A percentile compares a stretch with the other conserved stretches of the same genome.
Conservation (phyloP, 75 land plant species). For the Sequoia sempervirens region DNA sequence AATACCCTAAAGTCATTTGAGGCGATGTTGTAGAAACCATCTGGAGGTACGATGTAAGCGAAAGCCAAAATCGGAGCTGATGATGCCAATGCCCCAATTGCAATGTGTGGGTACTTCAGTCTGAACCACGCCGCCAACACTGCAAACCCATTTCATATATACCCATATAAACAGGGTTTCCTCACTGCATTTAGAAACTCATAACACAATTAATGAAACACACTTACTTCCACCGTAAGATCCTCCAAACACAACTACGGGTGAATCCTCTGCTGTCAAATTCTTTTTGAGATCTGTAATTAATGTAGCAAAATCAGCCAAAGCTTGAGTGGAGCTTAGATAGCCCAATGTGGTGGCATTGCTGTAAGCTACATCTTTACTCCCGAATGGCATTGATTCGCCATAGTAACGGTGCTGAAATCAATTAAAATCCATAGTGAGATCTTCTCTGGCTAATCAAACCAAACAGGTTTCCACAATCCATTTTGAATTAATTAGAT, state of each 20-base stretch:
- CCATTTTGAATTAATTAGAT: neutral
- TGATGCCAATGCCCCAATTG: constrained; percentile 63
- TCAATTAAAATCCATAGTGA: neutral
- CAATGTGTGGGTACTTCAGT: constrained; percentile 67
- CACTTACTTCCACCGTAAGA: constrained; percentile 69
- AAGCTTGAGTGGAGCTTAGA: constrained; percentile 56
- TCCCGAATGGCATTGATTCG: constrained; percentile 36
- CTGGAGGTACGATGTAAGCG: constrained; percentile 32
- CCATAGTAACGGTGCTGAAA: constrained; percentile 69
- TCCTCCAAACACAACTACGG: constrained; percentile 61
- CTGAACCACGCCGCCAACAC: constrained; percentile 81
- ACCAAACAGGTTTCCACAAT: too few relatives aligned
- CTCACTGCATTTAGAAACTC: neutral
- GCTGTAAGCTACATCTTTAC: constrained; percentile 22
- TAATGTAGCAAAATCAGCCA: constrained; percentile 57
- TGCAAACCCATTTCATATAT: constrained; percentile 9
- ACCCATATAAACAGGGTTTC: neutral
- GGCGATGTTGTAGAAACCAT: constrained; percentile 37
- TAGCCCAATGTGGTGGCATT: constrained; percentile 35
- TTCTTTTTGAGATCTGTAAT: constrained; percentile 46
- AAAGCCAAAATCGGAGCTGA: constrained; percentile 67
- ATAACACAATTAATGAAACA: too few relatives aligned
- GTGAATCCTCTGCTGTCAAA: constrained; percentile 26
- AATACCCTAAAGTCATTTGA: constrained; percentile 51
- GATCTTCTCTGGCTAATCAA: neutral